Percentiles rank a stretch among this genome's conserved stretches.
phyloP scores from a whole-genome alignment of 2,329 filamentous ascomycete species.

The Penicillium sumatraense region DNA sequence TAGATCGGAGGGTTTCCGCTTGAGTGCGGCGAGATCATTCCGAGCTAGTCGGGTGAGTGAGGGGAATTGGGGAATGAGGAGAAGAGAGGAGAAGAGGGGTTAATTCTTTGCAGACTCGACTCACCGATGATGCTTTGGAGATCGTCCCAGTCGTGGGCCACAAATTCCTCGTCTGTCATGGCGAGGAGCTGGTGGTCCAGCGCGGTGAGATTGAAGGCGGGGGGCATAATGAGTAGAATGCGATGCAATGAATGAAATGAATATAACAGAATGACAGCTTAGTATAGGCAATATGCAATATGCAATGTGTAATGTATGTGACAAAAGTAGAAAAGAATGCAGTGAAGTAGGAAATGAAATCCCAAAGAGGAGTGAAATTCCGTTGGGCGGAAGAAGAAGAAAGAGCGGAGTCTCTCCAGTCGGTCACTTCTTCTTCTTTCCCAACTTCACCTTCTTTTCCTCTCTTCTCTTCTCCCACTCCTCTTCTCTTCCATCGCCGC shows the following conservation, averaged over 20 bases:
- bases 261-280: neutral
- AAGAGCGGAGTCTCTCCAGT: slow-evolving; percentile 3
- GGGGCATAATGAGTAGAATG: slow-evolving; percentile 3
- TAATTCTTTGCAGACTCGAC: slow-evolving; percentile 25
- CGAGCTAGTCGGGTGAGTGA: slow-evolving; percentile 38
- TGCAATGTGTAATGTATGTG: neutral
- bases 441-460: neutral
- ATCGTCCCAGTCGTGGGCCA: slow-evolving; percentile 57
- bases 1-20: slow-evolving; percentile 63
- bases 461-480: neutral
- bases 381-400: slow-evolving; percentile 27
- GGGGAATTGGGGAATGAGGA: slow-evolving; percentile 11
- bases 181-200: slow-evolving; percentile 55
- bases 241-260: neutral
- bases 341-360: neutral
- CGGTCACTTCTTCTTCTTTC: slow-evolving; percentile 2
- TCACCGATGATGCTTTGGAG: slow-evolving; percentile 58
- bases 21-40: slow-evolving; percentile 60
- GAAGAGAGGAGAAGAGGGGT: neutral
- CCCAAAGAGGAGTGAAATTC: slow-evolving; percentile 26
- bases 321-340: neutral
- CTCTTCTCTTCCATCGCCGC: slow-evolving; percentile 1
- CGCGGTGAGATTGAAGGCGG: slow-evolving; percentile 55
- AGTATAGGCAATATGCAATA: neutral
- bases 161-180: slow-evolving; percentile 58